Conservation (phyloP, 1,284 basidiomycete species). For the Schizophyllum amplum region DNA sequence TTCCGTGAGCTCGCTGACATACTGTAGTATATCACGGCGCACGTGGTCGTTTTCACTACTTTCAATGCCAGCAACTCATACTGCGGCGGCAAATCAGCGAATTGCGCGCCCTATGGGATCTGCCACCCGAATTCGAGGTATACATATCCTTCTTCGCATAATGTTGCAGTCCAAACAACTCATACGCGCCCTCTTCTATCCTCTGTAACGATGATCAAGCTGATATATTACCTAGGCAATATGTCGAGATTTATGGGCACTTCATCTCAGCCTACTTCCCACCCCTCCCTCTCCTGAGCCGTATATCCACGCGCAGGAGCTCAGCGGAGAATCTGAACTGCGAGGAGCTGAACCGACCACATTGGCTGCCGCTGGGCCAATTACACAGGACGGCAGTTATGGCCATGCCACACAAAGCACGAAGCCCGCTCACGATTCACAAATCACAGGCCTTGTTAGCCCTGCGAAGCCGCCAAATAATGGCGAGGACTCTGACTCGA, state of each 20-base stretch:
- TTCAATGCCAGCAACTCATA: slow-evolving; percentile 75
- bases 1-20: neutral
- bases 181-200: too few relatives aligned
- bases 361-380: too few relatives aligned
- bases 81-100: slow-evolving; percentile 67
- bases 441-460: neutral
- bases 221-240: slow-evolving; percentile 55
- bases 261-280: slow-evolving; percentile 61
- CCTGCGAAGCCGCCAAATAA: slow-evolving; percentile 11
- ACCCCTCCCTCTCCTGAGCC: slow-evolving; percentile 57
- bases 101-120: slow-evolving; percentile 56
- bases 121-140: slow-evolving; percentile 79
- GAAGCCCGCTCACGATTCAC: neutral
- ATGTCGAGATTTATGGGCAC: slow-evolving; percentile 76
- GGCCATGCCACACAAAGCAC: too few relatives aligned
- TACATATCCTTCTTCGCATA: slow-evolving; percentile 11
- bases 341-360: too few relatives aligned
- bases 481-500: slow-evolving; percentile 10
- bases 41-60: slow-evolving; percentile 68
- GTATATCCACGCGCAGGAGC: slow-evolving; percentile 33
- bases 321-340: slow-evolving; percentile 13
- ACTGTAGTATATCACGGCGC: slow-evolving; percentile 71
- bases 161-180: too few relatives aligned
- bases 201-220: too few relatives aligned
- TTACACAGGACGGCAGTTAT: too few relatives aligned